Percentiles rank a stretch among this genome's conserved stretches.
These are phyloP conservation scores for Oldenlandia corymbosa DNA, from an alignment of 257 asterid species.

Conservation along the genomic window DNA sequence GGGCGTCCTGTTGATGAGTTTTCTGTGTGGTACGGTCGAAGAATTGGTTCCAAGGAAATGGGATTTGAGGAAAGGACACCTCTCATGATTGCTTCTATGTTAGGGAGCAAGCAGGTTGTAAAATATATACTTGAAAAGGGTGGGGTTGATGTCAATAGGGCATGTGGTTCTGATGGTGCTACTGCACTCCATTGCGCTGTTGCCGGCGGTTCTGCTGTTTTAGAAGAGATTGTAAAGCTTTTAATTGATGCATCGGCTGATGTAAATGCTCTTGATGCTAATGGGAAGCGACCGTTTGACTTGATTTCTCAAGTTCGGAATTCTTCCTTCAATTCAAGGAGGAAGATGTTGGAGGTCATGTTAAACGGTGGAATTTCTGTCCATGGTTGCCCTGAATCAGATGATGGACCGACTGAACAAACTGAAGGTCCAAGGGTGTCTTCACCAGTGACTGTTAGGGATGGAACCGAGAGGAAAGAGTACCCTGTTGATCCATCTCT, in stretches of 20 bases:
- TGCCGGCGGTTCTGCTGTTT: slow-evolving; percentile 26
- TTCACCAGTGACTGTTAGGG: slow-evolving; percentile 13
- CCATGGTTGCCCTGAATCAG: slow-evolving; percentile 2
- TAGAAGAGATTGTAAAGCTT: slow-evolving; percentile 25
- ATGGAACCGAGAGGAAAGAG: slow-evolving; percentile 32
- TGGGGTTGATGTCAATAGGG: slow-evolving; percentile 27
- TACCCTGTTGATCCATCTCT: slow-evolving; percentile 45
- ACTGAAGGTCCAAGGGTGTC: slow-evolving; percentile 12
- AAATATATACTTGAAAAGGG: slow-evolving; percentile 30
- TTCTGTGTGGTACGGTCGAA: slow-evolving; percentile 36
- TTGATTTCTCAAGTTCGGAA: slow-evolving; percentile 12
- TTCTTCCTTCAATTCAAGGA: slow-evolving; percentile 18
- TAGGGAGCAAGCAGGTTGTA: slow-evolving; percentile 34
- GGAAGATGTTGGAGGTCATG: slow-evolving; percentile 23
- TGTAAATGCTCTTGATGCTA: slow-evolving; percentile 24
- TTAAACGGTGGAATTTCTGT: slow-evolving; percentile 11
- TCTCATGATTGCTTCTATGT: slow-evolving; percentile 37
- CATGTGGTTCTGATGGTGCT: slow-evolving; percentile 37
- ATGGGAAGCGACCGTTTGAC: slow-evolving; percentile 33
- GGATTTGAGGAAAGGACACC: slow-evolving; percentile 39
- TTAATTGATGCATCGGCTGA: slow-evolving; percentile 42
- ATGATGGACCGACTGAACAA: slow-evolving; percentile 18
- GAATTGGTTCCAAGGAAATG: slow-evolving; percentile 34
- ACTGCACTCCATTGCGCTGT: slow-evolving; percentile 43
- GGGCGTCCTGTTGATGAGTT: slow-evolving; percentile 25